These are phyloP conservation scores for Russula sp. DNA, from an alignment of 768 basidiomycete genomes.

Conservation along the genomic window DNA sequence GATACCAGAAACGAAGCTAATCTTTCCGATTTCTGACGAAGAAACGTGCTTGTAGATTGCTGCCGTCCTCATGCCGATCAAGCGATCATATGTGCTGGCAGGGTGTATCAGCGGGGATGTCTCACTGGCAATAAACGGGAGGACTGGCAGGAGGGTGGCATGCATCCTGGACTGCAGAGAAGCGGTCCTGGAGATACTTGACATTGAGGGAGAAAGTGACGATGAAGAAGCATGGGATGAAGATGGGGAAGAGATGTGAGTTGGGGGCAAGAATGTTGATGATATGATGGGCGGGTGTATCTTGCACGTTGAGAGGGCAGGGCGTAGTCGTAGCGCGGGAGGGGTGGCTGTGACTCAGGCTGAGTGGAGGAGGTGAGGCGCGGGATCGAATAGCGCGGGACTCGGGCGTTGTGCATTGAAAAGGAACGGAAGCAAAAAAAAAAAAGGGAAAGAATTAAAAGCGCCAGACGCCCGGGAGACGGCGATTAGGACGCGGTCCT, in stretches of 20 bases:
- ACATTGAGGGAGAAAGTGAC: constrained; percentile 51
- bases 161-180: constrained; percentile 65
- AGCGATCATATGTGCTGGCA: constrained; percentile 47
- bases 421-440: constrained; percentile 14
- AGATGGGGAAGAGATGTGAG: constrained; percentile 12
- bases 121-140: constrained; percentile 66
- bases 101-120: constrained; percentile 46
- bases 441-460: neutral
- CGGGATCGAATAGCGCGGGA: neutral
- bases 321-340: neutral
- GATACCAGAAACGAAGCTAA: constrained; percentile 24
- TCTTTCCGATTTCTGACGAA: constrained; percentile 10
- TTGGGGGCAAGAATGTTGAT: neutral
- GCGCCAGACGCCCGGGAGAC: constrained; percentile 4
- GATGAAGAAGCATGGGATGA: constrained; percentile 25
- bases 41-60: constrained; percentile 37
- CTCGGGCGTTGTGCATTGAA: neutral
- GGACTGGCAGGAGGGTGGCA: constrained; percentile 63
- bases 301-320: neutral
- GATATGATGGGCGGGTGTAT: neutral
- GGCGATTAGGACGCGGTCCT: constrained; percentile 35
- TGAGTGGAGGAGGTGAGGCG: constrained; percentile 12
- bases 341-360: neutral
- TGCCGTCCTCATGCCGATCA: constrained; percentile 44
- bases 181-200: constrained; percentile 59